These are phyloP conservation scores for Cyathus striatus DNA, from an alignment of 768 basidiomycete species.

Conservation along the genomic window DNA sequence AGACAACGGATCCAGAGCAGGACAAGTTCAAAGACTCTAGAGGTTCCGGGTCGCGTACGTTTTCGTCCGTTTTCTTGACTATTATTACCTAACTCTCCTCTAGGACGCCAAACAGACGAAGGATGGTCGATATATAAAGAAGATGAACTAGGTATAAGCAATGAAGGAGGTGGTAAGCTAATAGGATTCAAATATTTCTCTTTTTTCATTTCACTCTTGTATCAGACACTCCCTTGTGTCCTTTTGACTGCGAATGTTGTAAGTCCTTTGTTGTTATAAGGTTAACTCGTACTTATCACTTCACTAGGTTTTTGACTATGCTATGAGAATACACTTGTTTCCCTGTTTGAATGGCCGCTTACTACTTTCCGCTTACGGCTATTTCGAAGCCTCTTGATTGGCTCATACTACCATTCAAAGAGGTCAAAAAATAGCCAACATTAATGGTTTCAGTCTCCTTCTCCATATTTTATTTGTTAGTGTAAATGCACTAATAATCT, in stretches of 20 bases:
- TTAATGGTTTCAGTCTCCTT: slow-evolving; percentile 12
- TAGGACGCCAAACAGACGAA: slow-evolving; percentile 77
- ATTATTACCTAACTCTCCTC: slow-evolving; percentile 5
- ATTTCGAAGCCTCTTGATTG: slow-evolving; percentile 48
- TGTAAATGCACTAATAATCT: no score
- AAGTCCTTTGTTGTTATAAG: slow-evolving; percentile 19
- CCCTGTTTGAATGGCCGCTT: no score
- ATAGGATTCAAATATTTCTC: slow-evolving; percentile 4
- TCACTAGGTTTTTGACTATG: background rate
- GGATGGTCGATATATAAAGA: slow-evolving; percentile 79
- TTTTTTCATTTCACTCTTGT: slow-evolving; percentile 16
- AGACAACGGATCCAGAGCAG: slow-evolving; percentile 30
- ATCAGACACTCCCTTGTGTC: slow-evolving; percentile 77
- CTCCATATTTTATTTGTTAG: no score
- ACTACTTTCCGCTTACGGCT: background rate
- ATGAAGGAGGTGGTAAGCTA: slow-evolving; percentile 66
- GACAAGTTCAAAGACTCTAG: slow-evolving; percentile 69
- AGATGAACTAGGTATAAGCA: slow-evolving; percentile 69
- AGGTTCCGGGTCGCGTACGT: slow-evolving; percentile 66
- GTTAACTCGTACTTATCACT: slow-evolving; percentile 1
- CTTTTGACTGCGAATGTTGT: slow-evolving; percentile 91
- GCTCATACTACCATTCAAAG: slow-evolving; percentile 35
- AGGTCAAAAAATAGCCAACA: slow-evolving; percentile 68
- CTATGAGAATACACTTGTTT: slow-evolving; percentile 1
- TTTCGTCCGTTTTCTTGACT: slow-evolving; percentile 4